Conservation (phyloP, 495 filamentous ascomycete species). For the Gamarada debralockiae region DNA sequence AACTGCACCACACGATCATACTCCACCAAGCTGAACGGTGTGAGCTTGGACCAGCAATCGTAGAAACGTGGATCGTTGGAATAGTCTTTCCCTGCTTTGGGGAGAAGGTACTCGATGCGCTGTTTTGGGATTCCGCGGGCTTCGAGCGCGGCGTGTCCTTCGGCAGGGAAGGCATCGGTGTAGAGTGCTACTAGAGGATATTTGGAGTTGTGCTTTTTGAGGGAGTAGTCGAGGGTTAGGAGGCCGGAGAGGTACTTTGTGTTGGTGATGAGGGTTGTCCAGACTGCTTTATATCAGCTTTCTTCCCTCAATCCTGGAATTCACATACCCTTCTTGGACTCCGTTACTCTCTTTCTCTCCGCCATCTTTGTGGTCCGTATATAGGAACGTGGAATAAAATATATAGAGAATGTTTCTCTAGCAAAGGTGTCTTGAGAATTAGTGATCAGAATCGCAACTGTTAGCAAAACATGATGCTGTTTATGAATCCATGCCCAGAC, state of each 20-base stretch:
- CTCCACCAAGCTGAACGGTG: slow-evolving; percentile 63
- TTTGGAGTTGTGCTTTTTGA: slow-evolving; percentile 49
- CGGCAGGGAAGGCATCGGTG: slow-evolving; percentile 61
- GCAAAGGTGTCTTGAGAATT: too few species aligned
- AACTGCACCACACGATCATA: slow-evolving; percentile 73
- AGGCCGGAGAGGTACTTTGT: slow-evolving; percentile 69
- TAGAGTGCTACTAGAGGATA: slow-evolving; percentile 78
- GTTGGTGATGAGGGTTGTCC: slow-evolving; percentile 79
- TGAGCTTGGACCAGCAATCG: slow-evolving; percentile 84
- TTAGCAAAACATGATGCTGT: neutral
- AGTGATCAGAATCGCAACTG: neutral
- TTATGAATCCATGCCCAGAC: neutral
- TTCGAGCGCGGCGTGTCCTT: slow-evolving; percentile 60
- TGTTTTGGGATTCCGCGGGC: slow-evolving; percentile 58
- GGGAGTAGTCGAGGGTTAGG: slow-evolving; percentile 65
- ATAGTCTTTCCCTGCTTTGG: slow-evolving; percentile 52
- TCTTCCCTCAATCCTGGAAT: neutral
- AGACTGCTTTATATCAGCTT: slow-evolving; percentile 41
- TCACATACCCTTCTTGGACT: slow-evolving; percentile 6
- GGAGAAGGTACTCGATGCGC: slow-evolving; percentile 59
- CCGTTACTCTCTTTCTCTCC: slow-evolving; percentile 5
- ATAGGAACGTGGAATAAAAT: too few species aligned
- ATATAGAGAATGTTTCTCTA: too few species aligned
- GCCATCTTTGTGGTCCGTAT: slow-evolving; percentile 5
- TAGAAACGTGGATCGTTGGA: slow-evolving; percentile 69